Evolutionary conservation across 495 filamentous ascomycete species (phyloP).

Genomic region (Xeromyces bisporus): DNA sequence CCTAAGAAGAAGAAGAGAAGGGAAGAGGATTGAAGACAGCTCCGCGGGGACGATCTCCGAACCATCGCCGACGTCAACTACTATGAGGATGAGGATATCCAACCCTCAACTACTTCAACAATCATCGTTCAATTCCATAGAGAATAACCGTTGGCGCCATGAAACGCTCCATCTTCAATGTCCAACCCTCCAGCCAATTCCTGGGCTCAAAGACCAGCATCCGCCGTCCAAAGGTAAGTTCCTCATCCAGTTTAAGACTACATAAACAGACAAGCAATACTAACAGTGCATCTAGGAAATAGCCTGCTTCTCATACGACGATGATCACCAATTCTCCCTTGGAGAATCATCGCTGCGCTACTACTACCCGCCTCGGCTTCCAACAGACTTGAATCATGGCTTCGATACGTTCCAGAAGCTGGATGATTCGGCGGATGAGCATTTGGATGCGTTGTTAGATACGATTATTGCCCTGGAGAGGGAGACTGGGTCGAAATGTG

Average conservation of each 20-base stretch:
- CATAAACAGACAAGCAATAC: no score
- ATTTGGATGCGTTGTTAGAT: slow-evolving; percentile 67
- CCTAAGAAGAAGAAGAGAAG: no score
- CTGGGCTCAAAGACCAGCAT: slow-evolving; percentile 42
- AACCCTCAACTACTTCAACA: not conserved
- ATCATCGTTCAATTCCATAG: not conserved
- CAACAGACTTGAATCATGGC: slow-evolving; percentile 55
- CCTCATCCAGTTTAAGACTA: not conserved
- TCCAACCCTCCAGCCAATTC: slow-evolving; percentile 47
- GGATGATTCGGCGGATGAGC: slow-evolving; percentile 68
- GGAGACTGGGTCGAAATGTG: slow-evolving; percentile 43
- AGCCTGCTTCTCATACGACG: slow-evolving; percentile 78
- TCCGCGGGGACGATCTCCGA: not conserved
- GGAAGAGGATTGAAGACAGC: no score
- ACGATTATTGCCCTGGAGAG: slow-evolving; percentile 59
- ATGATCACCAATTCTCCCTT: slow-evolving; percentile 54
- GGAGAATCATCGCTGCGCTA: slow-evolving; percentile 67
- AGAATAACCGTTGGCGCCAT: slow-evolving; percentile 7
- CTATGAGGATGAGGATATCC: no score
- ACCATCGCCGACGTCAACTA: no score
- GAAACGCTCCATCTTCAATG: slow-evolving; percentile 32
- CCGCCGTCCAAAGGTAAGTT: slow-evolving; percentile 47
- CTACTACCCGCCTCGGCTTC: slow-evolving; percentile 66
- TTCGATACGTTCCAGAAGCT: slow-evolving; percentile 73
- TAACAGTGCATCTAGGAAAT: slow-evolving; percentile 44